Conservation (phyloP, 2,329 filamentous ascomycete species). For the Beauveria caledonica region DNA sequence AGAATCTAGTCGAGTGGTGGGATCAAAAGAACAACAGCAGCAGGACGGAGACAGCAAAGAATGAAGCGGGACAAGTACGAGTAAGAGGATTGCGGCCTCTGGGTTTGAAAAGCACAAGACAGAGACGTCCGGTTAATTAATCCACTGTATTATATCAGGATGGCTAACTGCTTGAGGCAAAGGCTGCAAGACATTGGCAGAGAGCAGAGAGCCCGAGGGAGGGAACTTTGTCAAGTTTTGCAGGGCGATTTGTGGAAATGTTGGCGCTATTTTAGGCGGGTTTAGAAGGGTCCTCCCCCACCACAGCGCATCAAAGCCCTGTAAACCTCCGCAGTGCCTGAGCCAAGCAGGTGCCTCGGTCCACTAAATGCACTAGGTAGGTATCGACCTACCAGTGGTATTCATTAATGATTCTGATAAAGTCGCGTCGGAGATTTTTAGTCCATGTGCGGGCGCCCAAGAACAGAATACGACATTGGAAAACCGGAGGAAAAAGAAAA, state of each 20-base stretch:
- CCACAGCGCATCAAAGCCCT: not conserved
- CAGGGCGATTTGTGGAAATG: not conserved
- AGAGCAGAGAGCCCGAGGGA: no score
- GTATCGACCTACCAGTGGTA: no score
- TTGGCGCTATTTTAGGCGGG: not conserved
- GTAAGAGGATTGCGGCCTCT: not conserved
- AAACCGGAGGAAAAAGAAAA: no score
- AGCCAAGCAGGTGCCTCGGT: not conserved
- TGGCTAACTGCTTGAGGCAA: not conserved
- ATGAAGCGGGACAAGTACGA: not conserved
- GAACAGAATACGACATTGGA: no score
- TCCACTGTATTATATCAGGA: not conserved
- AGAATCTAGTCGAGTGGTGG: not conserved
- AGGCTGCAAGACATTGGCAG: not conserved
- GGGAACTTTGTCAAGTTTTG: no score
- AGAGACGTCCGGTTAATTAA: not conserved
- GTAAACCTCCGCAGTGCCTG: not conserved
- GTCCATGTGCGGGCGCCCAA: no score
- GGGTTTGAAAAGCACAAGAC: not conserved
- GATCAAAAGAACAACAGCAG: not conserved
- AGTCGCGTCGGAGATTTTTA: no score
- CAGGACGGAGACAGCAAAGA: not conserved
- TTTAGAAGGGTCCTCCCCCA: not conserved
- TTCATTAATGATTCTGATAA: no score
- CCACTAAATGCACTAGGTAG: not conserved